Conservation (phyloP, 2,329 filamentous ascomycete genomes). For the Dactylonectria estremocensis region DNA sequence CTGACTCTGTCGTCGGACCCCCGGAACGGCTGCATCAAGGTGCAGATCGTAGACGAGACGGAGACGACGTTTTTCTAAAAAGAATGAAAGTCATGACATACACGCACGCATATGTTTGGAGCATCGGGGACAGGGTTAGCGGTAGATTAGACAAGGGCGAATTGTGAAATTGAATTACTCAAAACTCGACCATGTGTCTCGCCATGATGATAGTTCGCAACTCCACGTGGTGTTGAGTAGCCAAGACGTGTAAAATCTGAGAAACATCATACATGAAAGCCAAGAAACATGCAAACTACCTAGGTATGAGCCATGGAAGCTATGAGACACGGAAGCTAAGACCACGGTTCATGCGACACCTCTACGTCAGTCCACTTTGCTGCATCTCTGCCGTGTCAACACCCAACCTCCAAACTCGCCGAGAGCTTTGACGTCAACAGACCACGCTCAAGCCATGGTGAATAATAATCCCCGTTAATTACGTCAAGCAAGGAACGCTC, state of each 20-base stretch:
- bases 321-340: not conserved
- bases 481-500: not conserved
- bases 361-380: constrained; percentile 15
- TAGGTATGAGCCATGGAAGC: no score
- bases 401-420: constrained; percentile 2
- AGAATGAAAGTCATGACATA: not conserved
- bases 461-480: no score
- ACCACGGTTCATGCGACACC: constrained; percentile 14
- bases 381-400: not conserved
- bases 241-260: no score
- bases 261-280: no score
- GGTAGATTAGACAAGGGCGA: constrained; percentile 12
- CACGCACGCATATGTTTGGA: not conserved
- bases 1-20: constrained; percentile 53
- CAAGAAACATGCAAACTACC: no score
- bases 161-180: not conserved
- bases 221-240: no score
- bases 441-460: not conserved
- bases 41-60: constrained; percentile 54
- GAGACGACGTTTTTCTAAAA: constrained; percentile 44
- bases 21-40: constrained; percentile 54
- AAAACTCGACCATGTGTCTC: no score
- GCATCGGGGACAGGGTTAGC: constrained; percentile 29
- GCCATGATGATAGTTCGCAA: no score
- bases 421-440: not conserved